Conservation (phyloP, 371 early-diverging fungal genomes). For the Gilbertella persicaria region DNA sequence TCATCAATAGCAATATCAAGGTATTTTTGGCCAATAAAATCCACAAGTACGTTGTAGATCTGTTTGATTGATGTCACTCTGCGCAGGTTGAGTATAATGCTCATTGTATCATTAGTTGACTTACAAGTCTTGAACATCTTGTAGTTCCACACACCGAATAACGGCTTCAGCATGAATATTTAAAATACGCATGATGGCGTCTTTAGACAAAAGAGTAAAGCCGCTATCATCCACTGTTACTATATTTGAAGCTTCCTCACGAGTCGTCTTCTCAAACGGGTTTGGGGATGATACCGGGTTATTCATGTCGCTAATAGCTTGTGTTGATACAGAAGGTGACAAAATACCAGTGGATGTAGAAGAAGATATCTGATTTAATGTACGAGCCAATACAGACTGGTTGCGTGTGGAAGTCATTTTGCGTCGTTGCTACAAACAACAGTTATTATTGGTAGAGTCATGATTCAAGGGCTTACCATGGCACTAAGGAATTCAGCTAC, state of each 20-base stretch:
- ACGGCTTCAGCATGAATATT: constrained; percentile 87
- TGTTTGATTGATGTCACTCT: constrained; percentile 38
- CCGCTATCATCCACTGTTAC: constrained; percentile 41
- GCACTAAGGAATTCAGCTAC: constrained; percentile 45
- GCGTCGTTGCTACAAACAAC: constrained; percentile 52
- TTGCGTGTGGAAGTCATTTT: constrained; percentile 60
- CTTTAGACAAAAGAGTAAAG: constrained; percentile 60
- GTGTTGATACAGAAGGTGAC: constrained; percentile 18
- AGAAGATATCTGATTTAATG: constrained; percentile 71
- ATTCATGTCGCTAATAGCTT: constrained; percentile 15
- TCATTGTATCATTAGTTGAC: too few relatives aligned
- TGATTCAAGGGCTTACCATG: constrained; percentile 51
- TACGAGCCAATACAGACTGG: constrained; percentile 68
- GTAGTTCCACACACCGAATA: constrained; percentile 79
- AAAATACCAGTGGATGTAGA: constrained; percentile 33
- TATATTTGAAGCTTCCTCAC: constrained; percentile 19
- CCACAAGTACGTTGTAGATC: constrained; percentile 74
- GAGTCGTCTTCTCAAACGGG: constrained; percentile 15
- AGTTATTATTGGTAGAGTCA: background rate
- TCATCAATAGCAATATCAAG: constrained; percentile 82
- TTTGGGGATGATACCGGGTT: constrained; percentile 8
- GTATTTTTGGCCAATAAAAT: constrained; percentile 78
- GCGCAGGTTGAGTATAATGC: too few relatives aligned
- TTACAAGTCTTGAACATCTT: constrained; percentile 69
- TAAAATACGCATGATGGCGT: constrained; percentile 66